Conservation (phyloP, 345 rosid genomes). For the Lenwebbia sp. region DNA sequence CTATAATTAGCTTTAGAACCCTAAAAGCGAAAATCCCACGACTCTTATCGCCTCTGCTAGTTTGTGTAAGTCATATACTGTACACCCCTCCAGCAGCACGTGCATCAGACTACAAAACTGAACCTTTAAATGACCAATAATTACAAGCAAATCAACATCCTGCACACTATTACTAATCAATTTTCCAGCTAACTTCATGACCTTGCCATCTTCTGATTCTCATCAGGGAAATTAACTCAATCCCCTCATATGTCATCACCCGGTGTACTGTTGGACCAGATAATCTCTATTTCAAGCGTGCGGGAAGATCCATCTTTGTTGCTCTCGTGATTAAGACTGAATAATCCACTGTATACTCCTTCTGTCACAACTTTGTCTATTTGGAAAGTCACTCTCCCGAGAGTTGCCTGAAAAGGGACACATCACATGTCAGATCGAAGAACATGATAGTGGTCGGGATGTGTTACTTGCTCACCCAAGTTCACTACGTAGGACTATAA, state of each 20-base stretch:
- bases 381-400: slow-evolving; percentile 78
- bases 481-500: not conserved
- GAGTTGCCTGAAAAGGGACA: slow-evolving; percentile 46
- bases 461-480: not conserved
- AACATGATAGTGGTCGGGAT: not conserved
- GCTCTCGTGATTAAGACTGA: slow-evolving; percentile 56
- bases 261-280: slow-evolving; percentile 37
- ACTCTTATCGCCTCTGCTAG: slow-evolving; percentile 1
- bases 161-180: slow-evolving; percentile 2
- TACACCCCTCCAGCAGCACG: slow-evolving; percentile 6
- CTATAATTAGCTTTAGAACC: not conserved
- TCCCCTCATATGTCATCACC: slow-evolving; percentile 12
- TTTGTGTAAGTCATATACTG: slow-evolving; percentile 8
- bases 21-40: not conserved
- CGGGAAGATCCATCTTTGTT: slow-evolving; percentile 57
- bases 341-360: slow-evolving; percentile 61
- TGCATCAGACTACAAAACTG: slow-evolving; percentile 23
- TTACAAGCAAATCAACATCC: slow-evolving; percentile 9
- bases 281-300: slow-evolving; percentile 68
- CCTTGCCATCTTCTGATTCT: not conserved
- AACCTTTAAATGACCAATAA: slow-evolving; percentile 8
- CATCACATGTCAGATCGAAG: not conserved
- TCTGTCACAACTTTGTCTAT: slow-evolving; percentile 82
- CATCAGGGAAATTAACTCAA: not conserved
- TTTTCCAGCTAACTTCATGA: not conserved